phyloP scores from a whole-genome alignment of 2,329 filamentous ascomycete species.

The Blastomyces gilchristii region DNA sequence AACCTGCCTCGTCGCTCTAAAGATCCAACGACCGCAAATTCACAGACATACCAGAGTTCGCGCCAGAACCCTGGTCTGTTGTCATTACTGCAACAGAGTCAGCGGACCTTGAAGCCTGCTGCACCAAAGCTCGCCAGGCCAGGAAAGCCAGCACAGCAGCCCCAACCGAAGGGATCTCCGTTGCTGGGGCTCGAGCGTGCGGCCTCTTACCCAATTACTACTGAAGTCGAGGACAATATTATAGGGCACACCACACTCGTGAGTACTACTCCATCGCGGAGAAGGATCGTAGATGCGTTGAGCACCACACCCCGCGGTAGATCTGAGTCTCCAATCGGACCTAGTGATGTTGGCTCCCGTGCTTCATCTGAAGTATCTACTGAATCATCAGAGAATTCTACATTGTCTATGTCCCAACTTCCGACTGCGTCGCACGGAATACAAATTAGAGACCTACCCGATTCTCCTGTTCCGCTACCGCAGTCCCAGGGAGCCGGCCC shows the following conservation, averaged over 20 bases:
- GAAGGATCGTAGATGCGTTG: slow-evolving; percentile 29
- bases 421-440: neutral
- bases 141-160: neutral
- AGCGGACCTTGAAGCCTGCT: neutral
- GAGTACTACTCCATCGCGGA: slow-evolving; percentile 20
- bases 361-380: slow-evolving; percentile 3
- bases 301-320: neutral
- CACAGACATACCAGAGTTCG: neutral
- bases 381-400: neutral
- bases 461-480: slow-evolving; percentile 13
- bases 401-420: neutral
- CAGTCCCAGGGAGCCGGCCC: slow-evolving; percentile 27
- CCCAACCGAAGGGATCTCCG: neutral
- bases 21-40: neutral
- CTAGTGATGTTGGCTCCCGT: slow-evolving; percentile 1
- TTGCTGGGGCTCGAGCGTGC: neutral
- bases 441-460: neutral
- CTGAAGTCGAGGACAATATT: neutral
- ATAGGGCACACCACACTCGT: neutral
- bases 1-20: neutral
- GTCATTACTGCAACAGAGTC: neutral
- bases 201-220: neutral
- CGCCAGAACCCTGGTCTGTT: neutral
- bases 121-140: neutral
- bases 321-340: slow-evolving; percentile 6